A percentile compares a stretch with the other conserved stretches of the same genome.
Evolutionary conservation across 129 eudicot species (phyloP).

Genomic region (Solidago caesia): DNA sequence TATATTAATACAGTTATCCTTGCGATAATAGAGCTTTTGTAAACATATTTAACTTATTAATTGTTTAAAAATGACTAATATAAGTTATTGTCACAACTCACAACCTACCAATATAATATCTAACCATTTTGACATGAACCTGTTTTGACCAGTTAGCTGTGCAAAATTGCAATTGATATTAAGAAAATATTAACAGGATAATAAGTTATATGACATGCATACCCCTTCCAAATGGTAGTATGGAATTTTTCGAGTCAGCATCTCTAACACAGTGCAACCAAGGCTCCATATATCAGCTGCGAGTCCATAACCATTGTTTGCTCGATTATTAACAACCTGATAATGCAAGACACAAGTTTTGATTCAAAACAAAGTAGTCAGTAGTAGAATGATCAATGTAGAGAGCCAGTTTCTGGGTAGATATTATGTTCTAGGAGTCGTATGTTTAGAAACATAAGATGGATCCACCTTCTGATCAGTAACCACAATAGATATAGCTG

Average conservation of each 20-base stretch:
- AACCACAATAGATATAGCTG: constrained; percentile 8
- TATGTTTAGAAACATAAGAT: neutral
- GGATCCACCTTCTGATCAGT: neutral
- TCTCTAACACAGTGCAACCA: constrained; percentile 91
- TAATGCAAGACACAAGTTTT: constrained; percentile 3
- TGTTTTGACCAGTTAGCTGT: neutral
- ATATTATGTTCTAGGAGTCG: neutral
- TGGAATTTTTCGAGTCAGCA: constrained; percentile 78
- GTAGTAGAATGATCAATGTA: neutral
- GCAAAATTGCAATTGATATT: neutral
- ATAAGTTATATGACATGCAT: constrained; percentile 24
- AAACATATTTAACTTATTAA: neutral
- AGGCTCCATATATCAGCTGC: constrained; percentile 98
- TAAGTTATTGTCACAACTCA: neutral
- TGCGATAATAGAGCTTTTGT: neutral
- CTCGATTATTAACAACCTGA: constrained; percentile 64
- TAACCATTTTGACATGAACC: neutral
- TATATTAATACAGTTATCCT: neutral
- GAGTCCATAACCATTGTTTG: constrained; percentile 69
- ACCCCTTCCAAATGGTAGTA: constrained; percentile 83
- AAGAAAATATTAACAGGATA: neutral
- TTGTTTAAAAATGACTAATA: neutral
- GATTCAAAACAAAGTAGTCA: neutral
- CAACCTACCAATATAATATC: neutral
- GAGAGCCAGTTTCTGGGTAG: neutral